phyloP scores from a whole-genome alignment of 208 protist genomes.

The Crithidia mellificae region DNA sequence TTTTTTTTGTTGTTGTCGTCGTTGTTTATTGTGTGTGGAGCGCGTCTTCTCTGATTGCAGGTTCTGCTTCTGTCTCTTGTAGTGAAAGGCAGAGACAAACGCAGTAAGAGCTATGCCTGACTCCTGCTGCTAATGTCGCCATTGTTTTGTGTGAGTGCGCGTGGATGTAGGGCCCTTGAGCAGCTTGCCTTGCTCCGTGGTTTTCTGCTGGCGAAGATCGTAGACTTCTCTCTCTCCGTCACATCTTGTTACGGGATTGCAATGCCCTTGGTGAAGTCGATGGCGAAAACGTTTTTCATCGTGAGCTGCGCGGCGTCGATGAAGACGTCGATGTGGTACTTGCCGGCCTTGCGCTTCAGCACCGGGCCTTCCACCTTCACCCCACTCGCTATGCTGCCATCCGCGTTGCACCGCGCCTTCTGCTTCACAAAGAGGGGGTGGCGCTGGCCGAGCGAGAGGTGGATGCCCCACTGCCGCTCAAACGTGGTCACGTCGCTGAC shows the following conservation, averaged over 20 bases:
- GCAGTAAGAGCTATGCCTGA: too few species aligned
- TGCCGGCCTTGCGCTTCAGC: slow-evolving; percentile 84
- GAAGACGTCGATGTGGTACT: slow-evolving; percentile 92
- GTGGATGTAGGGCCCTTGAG: too few species aligned
- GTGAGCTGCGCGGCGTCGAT: slow-evolving; percentile 61
- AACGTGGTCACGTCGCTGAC: slow-evolving; percentile 90
- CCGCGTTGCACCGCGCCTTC: slow-evolving; percentile 57
- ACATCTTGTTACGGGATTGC: slow-evolving; percentile 18
- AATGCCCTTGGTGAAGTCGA: slow-evolving; percentile 81
- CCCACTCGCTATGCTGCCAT: slow-evolving; percentile 50
- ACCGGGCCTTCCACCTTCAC: slow-evolving; percentile 69
- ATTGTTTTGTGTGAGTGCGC: too few species aligned
- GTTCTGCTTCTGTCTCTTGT: too few species aligned
- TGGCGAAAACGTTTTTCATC: slow-evolving; percentile 50
- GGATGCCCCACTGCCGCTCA: slow-evolving; percentile 90
- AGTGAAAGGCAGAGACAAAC: too few species aligned
- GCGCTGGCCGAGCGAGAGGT: slow-evolving; percentile 86
- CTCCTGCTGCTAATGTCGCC: too few species aligned
- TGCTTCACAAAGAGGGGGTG: slow-evolving; percentile 92
- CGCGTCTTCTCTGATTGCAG: too few species aligned
- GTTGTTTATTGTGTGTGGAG: too few species aligned
- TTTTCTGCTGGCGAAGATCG: too few species aligned
- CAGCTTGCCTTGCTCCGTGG: too few species aligned
- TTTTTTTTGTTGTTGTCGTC: too few species aligned
- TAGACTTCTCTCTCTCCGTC: too few species aligned